A percentile compares a stretch with the other conserved stretches of the same genome.
Evolutionary conservation across 1,284 basidiomycete species (phyloP).

Genomic region (Agaricales sp.): DNA sequence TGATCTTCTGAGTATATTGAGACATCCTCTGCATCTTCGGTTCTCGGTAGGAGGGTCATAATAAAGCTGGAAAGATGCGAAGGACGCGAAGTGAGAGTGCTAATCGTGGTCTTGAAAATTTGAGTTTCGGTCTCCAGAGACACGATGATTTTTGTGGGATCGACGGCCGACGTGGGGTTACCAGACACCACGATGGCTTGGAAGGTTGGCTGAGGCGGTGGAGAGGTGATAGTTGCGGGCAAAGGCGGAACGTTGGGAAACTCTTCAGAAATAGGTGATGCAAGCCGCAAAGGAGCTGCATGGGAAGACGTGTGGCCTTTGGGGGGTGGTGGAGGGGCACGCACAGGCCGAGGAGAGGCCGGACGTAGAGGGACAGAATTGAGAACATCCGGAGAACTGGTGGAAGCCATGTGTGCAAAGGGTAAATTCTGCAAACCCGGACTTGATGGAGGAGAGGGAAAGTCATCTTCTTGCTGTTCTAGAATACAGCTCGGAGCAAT

Average conservation of each 20-base stretch:
- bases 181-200: slow-evolving; percentile 54
- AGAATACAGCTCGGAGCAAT: neutral
- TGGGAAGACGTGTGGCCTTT: slow-evolving; percentile 14
- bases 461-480: neutral
- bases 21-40: slow-evolving; percentile 28
- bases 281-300: slow-evolving; percentile 34
- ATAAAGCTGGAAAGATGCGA: slow-evolving; percentile 56
- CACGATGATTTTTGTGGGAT: slow-evolving; percentile 54
- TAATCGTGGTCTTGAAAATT: slow-evolving; percentile 51
- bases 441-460: neutral
- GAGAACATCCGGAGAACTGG: slow-evolving; percentile 17
- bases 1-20: slow-evolving; percentile 40
- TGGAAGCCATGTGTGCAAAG: slow-evolving; percentile 6
- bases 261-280: slow-evolving; percentile 25
- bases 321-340: slow-evolving; percentile 24
- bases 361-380: slow-evolving; percentile 15
- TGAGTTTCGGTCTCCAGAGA: slow-evolving; percentile 60
- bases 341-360: slow-evolving; percentile 23
- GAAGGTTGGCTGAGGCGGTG: slow-evolving; percentile 40
- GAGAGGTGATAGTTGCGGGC: slow-evolving; percentile 24
- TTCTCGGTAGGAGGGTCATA: slow-evolving; percentile 30
- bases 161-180: slow-evolving; percentile 33
- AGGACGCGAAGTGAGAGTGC: slow-evolving; percentile 54
- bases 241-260: slow-evolving; percentile 28
- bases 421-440: slow-evolving; percentile 7